Conservation (phyloP, 768 basidiomycete genomes). For the Lactarius pseudohatsudake region DNA sequence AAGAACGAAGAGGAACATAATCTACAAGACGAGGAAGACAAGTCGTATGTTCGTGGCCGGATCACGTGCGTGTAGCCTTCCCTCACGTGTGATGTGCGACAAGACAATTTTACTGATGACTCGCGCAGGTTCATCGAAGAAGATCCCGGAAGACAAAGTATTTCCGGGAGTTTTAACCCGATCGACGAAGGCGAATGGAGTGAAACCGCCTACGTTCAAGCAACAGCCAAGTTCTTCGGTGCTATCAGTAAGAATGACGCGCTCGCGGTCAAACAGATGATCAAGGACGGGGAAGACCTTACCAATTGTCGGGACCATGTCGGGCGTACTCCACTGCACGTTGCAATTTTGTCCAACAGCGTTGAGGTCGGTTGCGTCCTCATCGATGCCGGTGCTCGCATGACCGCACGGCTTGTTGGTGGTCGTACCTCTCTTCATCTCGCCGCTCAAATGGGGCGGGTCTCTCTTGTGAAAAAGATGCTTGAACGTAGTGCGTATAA, state of each 20-base stretch:
- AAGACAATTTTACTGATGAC: not conserved
- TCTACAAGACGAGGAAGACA: slow-evolving; percentile 53
- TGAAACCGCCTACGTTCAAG: slow-evolving; percentile 58
- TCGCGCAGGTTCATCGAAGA: slow-evolving; percentile 53
- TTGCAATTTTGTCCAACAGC: slow-evolving; percentile 51
- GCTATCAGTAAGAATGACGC: slow-evolving; percentile 52
- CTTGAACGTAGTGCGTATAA: slow-evolving; percentile 47
- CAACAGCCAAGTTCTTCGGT: slow-evolving; percentile 52
- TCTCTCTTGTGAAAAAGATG: slow-evolving; percentile 48
- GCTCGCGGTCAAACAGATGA: slow-evolving; percentile 40
- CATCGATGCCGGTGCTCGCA: slow-evolving; percentile 55
- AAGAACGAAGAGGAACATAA: slow-evolving; percentile 54
- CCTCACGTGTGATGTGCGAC: not conserved
- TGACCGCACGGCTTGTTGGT: slow-evolving; percentile 56
- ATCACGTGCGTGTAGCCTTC: not conserved
- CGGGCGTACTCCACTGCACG: slow-evolving; percentile 58
- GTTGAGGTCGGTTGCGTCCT: slow-evolving; percentile 49
- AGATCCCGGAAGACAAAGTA: slow-evolving; percentile 59
- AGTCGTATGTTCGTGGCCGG: slow-evolving; percentile 48
- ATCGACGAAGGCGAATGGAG: slow-evolving; percentile 69
- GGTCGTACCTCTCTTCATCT: slow-evolving; percentile 57
- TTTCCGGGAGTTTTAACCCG: slow-evolving; percentile 64
- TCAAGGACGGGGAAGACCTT: slow-evolving; percentile 47
- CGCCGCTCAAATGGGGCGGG: slow-evolving; percentile 50
- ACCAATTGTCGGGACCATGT: slow-evolving; percentile 56